Percentiles rank a stretch among this genome's conserved stretches.
These are phyloP conservation scores for Acacia crassicarpa DNA, from an alignment of 306 rosid genomes.

Conservation along the genomic window DNA sequence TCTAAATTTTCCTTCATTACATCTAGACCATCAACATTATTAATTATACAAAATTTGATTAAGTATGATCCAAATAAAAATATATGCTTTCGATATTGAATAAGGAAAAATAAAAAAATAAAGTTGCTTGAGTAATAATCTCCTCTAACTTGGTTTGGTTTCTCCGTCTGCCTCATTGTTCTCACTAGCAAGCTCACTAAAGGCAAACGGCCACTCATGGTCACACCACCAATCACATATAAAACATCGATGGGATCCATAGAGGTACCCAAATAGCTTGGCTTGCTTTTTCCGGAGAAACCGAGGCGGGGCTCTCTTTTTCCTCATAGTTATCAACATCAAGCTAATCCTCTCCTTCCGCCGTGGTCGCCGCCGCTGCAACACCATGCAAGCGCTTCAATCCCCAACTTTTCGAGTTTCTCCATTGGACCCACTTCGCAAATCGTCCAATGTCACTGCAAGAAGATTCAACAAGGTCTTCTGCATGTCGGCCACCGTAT, in stretches of 20 bases:
- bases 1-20: too few relatives aligned
- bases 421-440: slow-evolving; percentile 56
- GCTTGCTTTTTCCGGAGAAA: background rate
- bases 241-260: too few relatives aligned
- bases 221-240: background rate
- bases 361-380: background rate
- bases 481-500: slow-evolving; percentile 48
- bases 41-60: too few relatives aligned
- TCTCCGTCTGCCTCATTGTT: background rate
- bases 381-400: slow-evolving; percentile 64
- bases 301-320: background rate
- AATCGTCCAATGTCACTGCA: slow-evolving; percentile 29
- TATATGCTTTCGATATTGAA: too few relatives aligned
- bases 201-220: background rate
- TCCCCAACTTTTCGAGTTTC: slow-evolving; percentile 59
- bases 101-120: too few relatives aligned
- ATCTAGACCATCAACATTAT: too few relatives aligned
- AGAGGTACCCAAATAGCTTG: background rate
- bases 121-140: background rate
- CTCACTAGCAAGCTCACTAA: background rate
- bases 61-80: too few relatives aligned
- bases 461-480: slow-evolving; percentile 33
- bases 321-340: slow-evolving; percentile 38
- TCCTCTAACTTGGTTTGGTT: background rate
- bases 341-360: background rate